Base-by-base conservation (phyloP, 768 basidiomycete genomes). In the Scleroderma bovista region DNA sequence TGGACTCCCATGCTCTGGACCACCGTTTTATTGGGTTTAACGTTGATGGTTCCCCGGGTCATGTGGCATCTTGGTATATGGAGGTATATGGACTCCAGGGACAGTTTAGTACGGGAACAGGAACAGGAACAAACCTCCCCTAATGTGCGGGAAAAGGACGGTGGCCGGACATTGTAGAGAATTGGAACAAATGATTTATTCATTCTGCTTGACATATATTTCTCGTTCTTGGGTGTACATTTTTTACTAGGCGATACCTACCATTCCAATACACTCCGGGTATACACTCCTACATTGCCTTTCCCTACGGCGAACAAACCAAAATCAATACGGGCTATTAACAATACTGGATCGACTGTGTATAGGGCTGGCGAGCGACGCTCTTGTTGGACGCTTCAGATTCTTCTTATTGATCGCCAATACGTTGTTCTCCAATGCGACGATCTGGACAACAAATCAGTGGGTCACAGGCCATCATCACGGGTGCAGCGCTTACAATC, bases 331-430 rank as follows among this genome's bases (percentile, higher is more conserved):
- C 13, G 84, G 84, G 47, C 75, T 67, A 57, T 89, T 82, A 44
- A 89, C 87, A 50, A 89, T 86, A 46, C 68, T 68, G 9, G 87
- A 88, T 51, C 70, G 72, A 57, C 80, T 80, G 37, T 69, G 67
- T 38, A 65, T 61, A 15, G 81, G 76, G 24, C 75, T 75, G 0
- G 71, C 78, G 37, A 89, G 77, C 3, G 88, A 90, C 36, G 78
- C 75, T 45, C 89, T 77, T 31, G 85, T 89, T 1, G 92, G 93
- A 67, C 80, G 84, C 71, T 80, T 84, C 52, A 99, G 74, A 52
- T 83, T 83, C 72, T 88, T 92, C 88, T 96, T 97, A 74, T 95
- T 93, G 54, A 95, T 77, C 52, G 89, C 86, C 50, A 97, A 72
- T 29, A 99, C 93, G 60, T 99, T 86, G 69, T 97, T 91, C 65